Conservation (phyloP, 2,329 filamentous ascomycete genomes). For the Hypomyces rosellus region DNA sequence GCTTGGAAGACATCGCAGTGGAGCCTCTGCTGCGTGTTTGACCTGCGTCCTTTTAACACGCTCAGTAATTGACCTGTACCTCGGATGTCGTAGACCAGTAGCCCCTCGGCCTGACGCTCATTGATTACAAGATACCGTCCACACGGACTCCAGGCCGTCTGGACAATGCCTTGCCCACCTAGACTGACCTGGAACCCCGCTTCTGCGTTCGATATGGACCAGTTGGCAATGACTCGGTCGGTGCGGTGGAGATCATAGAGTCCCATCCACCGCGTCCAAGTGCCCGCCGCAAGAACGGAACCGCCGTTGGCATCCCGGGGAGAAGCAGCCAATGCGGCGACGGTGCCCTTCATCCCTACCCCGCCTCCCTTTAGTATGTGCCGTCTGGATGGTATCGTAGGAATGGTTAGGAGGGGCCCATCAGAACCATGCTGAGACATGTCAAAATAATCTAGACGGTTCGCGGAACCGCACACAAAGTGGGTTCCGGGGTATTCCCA, state of each 20-base stretch:
- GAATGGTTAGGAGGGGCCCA: slow-evolving; percentile 46
- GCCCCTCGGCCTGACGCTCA: slow-evolving; percentile 48
- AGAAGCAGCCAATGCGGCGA: slow-evolving; percentile 49
- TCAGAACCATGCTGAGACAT: slow-evolving; percentile 44
- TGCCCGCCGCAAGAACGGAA: slow-evolving; percentile 52
- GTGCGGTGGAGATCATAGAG: slow-evolving; percentile 55
- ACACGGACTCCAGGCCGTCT: slow-evolving; percentile 56
- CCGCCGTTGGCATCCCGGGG: slow-evolving; percentile 24
- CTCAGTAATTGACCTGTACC: slow-evolving; percentile 51
- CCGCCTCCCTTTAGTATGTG: slow-evolving; percentile 55
- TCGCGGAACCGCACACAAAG: slow-evolving; percentile 55
- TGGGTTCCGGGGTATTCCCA: slow-evolving; percentile 51
- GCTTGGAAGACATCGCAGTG: slow-evolving; percentile 48
- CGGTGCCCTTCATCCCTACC: slow-evolving; percentile 57
- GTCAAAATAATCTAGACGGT: slow-evolving; percentile 56
- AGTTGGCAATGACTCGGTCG: slow-evolving; percentile 50
- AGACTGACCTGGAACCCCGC: slow-evolving; percentile 30
- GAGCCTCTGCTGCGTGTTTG: slow-evolving; percentile 50
- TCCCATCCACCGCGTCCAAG: slow-evolving; percentile 57
- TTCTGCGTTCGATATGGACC: slow-evolving; percentile 51
- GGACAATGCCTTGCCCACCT: slow-evolving; percentile 56
- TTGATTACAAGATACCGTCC: slow-evolving; percentile 57
- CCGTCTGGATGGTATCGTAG: slow-evolving; percentile 55
- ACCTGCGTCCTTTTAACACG: slow-evolving; percentile 44
- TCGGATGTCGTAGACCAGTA: slow-evolving; percentile 58